phyloP scores from a whole-genome alignment of 2,329 filamentous ascomycete species.

The Epichloe gansuensis region DNA sequence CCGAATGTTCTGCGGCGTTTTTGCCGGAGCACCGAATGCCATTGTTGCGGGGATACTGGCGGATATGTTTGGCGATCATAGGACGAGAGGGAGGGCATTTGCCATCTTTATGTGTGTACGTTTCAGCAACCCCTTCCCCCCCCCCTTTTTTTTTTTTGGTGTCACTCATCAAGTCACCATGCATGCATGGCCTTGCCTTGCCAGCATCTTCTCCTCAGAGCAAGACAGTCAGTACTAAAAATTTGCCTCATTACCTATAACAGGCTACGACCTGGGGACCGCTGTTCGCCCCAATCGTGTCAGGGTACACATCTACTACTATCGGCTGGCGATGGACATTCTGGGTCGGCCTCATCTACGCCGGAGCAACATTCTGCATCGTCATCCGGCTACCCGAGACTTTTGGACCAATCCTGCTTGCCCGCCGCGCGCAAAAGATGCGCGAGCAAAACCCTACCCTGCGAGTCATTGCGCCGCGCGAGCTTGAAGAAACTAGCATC shows the following conservation, averaged over 20 bases:
- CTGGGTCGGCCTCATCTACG: constrained; percentile 58
- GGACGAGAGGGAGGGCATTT: constrained; percentile 44
- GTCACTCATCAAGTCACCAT: no score
- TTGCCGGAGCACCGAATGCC: constrained; percentile 42
- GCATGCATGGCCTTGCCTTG: no score
- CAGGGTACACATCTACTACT: constrained; percentile 44
- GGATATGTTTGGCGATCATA: constrained; percentile 43
- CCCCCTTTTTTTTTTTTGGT: no score
- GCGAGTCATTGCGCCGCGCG: constrained; percentile 45
- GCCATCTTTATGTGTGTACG: constrained; percentile 49
- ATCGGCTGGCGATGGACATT: constrained; percentile 60
- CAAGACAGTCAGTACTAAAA: no score
- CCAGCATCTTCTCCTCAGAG: no score
- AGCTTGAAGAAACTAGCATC: constrained; percentile 46
- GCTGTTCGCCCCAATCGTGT: constrained; percentile 50
- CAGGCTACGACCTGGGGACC: constrained; percentile 52
- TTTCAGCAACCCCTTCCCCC: not conserved
- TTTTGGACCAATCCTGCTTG: constrained; percentile 46
- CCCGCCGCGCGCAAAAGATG: constrained; percentile 41
- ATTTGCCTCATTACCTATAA: no score
- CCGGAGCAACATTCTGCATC: constrained; percentile 45
- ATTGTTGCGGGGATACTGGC: constrained; percentile 50
- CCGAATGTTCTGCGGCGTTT: constrained; percentile 35
- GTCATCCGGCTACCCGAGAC: constrained; percentile 53
- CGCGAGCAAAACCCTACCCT: constrained; percentile 39